Conservation (phyloP, 768 basidiomycete species). For the Tremella fuciformis region DNA sequence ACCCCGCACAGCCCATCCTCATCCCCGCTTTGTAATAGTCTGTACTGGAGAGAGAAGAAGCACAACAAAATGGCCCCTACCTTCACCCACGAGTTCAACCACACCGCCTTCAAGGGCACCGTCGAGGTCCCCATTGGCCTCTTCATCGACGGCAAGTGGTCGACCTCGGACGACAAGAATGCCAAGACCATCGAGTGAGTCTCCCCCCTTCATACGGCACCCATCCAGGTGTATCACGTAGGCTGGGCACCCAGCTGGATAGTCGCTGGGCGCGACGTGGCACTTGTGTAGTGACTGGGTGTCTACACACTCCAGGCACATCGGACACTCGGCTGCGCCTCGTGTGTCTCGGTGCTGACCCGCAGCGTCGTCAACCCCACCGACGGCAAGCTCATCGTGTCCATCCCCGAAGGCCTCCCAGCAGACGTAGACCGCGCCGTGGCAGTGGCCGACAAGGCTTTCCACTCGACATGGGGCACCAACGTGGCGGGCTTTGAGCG, state of each 20-base stretch:
- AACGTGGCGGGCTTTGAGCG: slow-evolving; percentile 64
- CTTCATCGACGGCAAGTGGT: slow-evolving; percentile 89
- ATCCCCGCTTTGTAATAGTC: too few species aligned
- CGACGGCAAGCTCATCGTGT: slow-evolving; percentile 45
- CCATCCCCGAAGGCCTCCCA: slow-evolving; percentile 45
- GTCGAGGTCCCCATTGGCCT: slow-evolving; percentile 69
- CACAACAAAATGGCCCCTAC: slow-evolving; percentile 21
- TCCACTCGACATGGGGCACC: slow-evolving; percentile 83
- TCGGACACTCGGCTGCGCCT: background rate
- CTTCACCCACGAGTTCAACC: slow-evolving; percentile 47
- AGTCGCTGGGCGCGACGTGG: too few species aligned
- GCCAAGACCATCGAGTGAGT: slow-evolving; percentile 50
- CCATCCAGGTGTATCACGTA: too few species aligned
- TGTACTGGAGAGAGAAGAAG: too few species aligned
- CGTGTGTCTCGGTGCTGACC: background rate
- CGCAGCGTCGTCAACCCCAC: slow-evolving; percentile 52
- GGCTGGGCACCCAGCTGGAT: too few species aligned
- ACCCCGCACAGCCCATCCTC: too few species aligned
- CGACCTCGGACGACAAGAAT: slow-evolving; percentile 51
- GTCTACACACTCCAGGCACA: too few species aligned
- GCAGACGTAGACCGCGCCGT: slow-evolving; percentile 78
- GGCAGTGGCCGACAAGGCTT: slow-evolving; percentile 74
- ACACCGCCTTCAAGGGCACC: slow-evolving; percentile 48
- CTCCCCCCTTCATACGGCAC: too few species aligned
- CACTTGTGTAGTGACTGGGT: too few species aligned